A percentile compares a stretch with the other conserved stretches of the same genome.
These are phyloP conservation scores for Pseudonitzschia multistriata DNA, from an alignment of 108 stramenopile species.

Conservation along the genomic window DNA sequence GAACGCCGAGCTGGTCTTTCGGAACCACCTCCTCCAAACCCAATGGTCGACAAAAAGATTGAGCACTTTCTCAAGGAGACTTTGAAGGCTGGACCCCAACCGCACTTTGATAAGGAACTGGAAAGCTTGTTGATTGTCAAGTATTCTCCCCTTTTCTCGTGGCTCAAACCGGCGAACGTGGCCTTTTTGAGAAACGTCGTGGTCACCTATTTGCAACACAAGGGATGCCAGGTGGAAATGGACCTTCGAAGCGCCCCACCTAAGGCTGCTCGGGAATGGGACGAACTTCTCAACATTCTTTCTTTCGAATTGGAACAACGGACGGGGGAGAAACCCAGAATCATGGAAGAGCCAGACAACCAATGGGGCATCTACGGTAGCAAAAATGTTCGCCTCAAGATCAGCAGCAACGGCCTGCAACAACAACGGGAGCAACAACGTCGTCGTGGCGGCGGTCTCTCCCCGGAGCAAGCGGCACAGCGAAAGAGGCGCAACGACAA, in stretches of 20 bases:
- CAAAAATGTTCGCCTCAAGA: neutral
- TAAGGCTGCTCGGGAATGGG: conserved; percentile 15
- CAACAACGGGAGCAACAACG: neutral
- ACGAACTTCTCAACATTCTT: conserved; percentile 6
- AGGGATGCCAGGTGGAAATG: conserved; percentile 20
- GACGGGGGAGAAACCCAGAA: neutral
- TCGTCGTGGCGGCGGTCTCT: neutral
- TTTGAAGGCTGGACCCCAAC: neutral
- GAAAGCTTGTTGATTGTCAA: conserved; percentile 5
- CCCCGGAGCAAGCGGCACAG: neutral
- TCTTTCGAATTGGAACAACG: conserved; percentile 5
- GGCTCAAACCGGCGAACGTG: conserved; percentile 6
- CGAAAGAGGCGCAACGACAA: conserved; percentile 9
- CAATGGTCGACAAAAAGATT: conserved; percentile 7
- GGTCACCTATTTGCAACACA: conserved; percentile 6
- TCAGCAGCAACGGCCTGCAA: neutral
- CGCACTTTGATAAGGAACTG: conserved; percentile 17
- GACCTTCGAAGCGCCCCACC: neutral
- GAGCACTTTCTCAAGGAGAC: conserved; percentile 14
- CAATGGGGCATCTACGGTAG: conserved; percentile 20
- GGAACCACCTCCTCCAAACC: conserved; percentile 1
- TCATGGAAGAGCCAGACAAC: conserved; percentile 10
- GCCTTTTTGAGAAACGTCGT: conserved; percentile 5
- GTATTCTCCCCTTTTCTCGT: conserved; percentile 3
- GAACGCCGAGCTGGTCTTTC: neutral